Conservation (phyloP, 106 monocot genomes). For the Acorus calamus region DNA sequence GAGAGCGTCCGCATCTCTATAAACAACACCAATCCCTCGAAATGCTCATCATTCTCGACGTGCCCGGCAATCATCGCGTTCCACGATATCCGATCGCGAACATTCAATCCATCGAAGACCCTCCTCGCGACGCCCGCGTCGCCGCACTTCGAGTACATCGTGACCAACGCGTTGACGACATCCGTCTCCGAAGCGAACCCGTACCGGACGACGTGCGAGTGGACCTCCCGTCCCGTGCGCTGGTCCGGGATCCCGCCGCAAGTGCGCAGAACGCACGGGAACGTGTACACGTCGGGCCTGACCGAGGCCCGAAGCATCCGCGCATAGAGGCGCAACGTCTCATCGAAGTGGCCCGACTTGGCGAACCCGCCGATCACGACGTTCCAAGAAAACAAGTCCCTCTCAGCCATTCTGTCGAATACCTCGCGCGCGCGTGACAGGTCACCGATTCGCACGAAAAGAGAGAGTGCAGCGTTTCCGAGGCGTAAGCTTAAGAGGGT, state of each 20-base stretch:
- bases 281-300: constrained; percentile 63
- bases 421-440: constrained; percentile 47
- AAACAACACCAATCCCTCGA: constrained; percentile 49
- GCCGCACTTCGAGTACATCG: constrained; percentile 80
- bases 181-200: constrained; percentile 44
- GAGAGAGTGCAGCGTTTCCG: constrained; percentile 46
- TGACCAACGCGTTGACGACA: constrained; percentile 70
- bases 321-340: constrained; percentile 58
- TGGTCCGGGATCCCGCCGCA: constrained; percentile 52
- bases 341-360: constrained; percentile 52
- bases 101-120: constrained; percentile 59
- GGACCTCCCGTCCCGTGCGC: constrained; percentile 49
- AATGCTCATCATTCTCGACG: constrained; percentile 51
- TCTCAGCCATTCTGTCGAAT: constrained; percentile 68
- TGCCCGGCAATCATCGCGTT: constrained; percentile 89
- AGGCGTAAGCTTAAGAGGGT: constrained; percentile 14
- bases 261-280: constrained; percentile 68
- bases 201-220: constrained; percentile 65
- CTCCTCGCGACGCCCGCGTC: constrained; percentile 21
- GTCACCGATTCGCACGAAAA: constrained; percentile 45
- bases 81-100: constrained; percentile 65
- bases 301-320: constrained; percentile 68
- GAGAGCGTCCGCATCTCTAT: constrained; percentile 38
- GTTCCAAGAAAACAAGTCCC: constrained; percentile 87
- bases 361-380: constrained; percentile 71